Evolutionary conservation across 2,329 filamentous ascomycete genomes (phyloP), one percentile per base, ranked within the genome.

Genomic region (Colletotrichum salicis): DNA sequence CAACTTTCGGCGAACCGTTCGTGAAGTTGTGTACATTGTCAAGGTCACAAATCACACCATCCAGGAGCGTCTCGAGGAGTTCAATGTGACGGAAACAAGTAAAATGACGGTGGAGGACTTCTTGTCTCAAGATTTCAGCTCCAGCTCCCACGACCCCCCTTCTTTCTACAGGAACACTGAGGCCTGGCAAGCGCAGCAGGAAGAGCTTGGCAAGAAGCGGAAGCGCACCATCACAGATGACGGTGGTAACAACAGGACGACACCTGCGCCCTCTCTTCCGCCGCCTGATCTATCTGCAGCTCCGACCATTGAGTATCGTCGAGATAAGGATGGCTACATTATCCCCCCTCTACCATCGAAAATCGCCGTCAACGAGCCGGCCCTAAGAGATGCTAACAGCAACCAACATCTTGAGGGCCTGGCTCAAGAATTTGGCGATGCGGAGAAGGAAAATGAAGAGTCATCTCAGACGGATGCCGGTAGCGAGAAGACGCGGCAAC

Each of bases 1-100:
- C 87, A 98, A 98, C 82, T 99, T 97, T 79, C 93, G 96, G 56
- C 92, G 96, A 22, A 97, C 95, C 0, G 91, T 97, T 13, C 90
- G 95, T 35, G 96, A 99, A 82, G 93, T 99, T 10, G 96, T 98
- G n/a, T 98, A 97, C 80, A 94, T 98, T 48, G 96, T 98, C 80
- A 98, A 98, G 80, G 95, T 98, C 62, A 97, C 95, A 54, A 97
- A 97, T 75, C 89, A 94, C 73, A 99, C 96, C 8, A 94, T 99
- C 72, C 93, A 95, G 78, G 94, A 96, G 79, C 94, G 96, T 73
- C 85, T 99, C 11, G 92, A 95, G 75, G 96, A 99, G 79, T 99
- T 98, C 83, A 94, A 94, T 74, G 89, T 92, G 37, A 97, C 96
- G 0, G 93, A 94, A 74, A 95, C 93, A 72, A 94, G 94, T 75